Evolutionary conservation across 768 basidiomycete species (phyloP), one percentile per base, ranked within the genome.

Genomic region (Lactarius akahatsu): DNA sequence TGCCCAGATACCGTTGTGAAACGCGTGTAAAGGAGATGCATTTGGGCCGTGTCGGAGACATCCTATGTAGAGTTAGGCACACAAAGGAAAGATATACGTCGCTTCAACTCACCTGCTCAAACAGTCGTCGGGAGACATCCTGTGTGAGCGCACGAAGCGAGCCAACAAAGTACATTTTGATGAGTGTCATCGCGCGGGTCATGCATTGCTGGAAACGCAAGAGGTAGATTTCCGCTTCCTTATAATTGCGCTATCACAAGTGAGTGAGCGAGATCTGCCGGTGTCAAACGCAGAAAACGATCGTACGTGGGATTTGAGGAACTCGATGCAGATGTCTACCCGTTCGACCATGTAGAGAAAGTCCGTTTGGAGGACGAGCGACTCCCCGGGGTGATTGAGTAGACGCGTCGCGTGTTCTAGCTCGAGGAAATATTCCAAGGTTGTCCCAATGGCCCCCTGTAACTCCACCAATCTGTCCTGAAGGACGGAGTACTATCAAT

Each of bases 121-220:
- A 81, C 55, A 96, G 74, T 11, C 90, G 84, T 71, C 83, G 90
- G 1, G 84, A 83, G 26, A 96, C 84, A 71, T 98, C 96, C 4
- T 84, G 78, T 1, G 90, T 86, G 13, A 97, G 81, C 0, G 90
- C 87, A 47, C 90, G 83, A 7, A 98, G 80, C 9, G 91, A 90
- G 5, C 89, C 90, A 7, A 96, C 88, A 72, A 97, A 98, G 77
- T 91, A 95, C 87, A 98, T 96, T 77, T 92, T 96, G 79, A 98
- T 93, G 54, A 99, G 83, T 0, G 96, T 98, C 96, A 98, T 98
- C 11, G 94, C 91, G 32, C 97, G 87, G 0, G 94, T 97, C 85
- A 98, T 90, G 75, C 97, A 99, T 77, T 99, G 97, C 73, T 97
- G 96, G 77, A 96, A 98, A 28, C 97, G 88, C 36, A 99, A 83